A percentile compares a stretch with the other conserved stretches of the same genome.
Conservation (phyloP, 2,329 filamentous ascomycete species). For the Leptodontidium sp. region DNA sequence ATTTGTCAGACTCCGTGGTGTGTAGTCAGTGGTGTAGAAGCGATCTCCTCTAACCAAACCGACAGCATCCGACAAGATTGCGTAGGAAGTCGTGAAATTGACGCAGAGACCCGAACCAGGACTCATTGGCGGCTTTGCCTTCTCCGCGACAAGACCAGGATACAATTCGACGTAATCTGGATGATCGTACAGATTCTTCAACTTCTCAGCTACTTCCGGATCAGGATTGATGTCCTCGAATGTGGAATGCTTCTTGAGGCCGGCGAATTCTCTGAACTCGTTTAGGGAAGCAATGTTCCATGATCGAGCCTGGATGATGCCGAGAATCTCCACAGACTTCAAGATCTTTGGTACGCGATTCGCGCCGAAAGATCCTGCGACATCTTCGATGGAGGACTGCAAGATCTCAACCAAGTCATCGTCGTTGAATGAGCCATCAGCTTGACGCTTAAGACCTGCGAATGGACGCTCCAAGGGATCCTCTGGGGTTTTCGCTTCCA, state of each 20-base stretch:
- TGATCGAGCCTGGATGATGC: slow-evolving; percentile 77
- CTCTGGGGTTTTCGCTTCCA: slow-evolving; percentile 65
- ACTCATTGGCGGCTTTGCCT: slow-evolving; percentile 58
- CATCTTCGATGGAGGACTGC: slow-evolving; percentile 75
- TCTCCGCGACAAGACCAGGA: slow-evolving; percentile 71
- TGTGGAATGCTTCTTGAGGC: slow-evolving; percentile 75
- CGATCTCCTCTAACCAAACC: slow-evolving; percentile 64
- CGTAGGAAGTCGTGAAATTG: slow-evolving; percentile 61
- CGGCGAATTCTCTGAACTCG: slow-evolving; percentile 85
- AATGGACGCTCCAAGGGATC: slow-evolving; percentile 77
- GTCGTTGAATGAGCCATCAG: slow-evolving; percentile 75
- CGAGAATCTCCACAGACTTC: slow-evolving; percentile 79
- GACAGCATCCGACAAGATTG: slow-evolving; percentile 67
- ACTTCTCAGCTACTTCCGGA: slow-evolving; percentile 70
- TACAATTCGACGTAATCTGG: slow-evolving; percentile 70
- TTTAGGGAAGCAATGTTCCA: slow-evolving; percentile 81
- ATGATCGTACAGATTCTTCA: slow-evolving; percentile 72
- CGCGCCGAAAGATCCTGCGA: slow-evolving; percentile 74
- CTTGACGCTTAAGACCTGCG: slow-evolving; percentile 67
- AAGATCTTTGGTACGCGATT: slow-evolving; percentile 78
- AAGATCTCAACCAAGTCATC: slow-evolving; percentile 79
- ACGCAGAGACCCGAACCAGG: slow-evolving; percentile 62
- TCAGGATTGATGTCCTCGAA: slow-evolving; percentile 89
- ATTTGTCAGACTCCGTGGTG: slow-evolving; percentile 77
- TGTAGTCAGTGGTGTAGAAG: slow-evolving; percentile 59